Percentiles rank a stretch among this genome's conserved stretches.
Conservation (phyloP, 805 yeast species). For the Candida adriatica region DNA sequence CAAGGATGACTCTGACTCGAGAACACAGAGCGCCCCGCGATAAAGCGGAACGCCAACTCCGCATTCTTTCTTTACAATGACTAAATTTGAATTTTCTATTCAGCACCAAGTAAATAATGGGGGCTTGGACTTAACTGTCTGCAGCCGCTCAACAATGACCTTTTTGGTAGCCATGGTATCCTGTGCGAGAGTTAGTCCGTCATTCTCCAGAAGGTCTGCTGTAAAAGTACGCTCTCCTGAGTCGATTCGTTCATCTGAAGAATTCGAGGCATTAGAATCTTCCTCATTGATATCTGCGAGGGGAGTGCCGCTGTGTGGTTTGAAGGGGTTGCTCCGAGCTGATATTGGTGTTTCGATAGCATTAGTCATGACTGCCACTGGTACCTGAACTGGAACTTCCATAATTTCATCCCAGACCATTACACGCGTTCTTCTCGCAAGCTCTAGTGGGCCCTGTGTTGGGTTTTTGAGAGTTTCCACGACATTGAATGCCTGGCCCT, state of each 20-base stretch:
- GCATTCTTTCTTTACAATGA: background rate
- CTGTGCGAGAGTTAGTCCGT: conserved; percentile 9
- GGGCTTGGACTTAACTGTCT: conserved; percentile 45
- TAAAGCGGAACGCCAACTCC: background rate
- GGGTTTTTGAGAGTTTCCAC: conserved; percentile 54
- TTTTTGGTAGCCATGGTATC: conserved; percentile 26
- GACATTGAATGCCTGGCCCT: conserved; percentile 74
- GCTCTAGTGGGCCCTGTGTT: conserved; percentile 60
- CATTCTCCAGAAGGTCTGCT: conserved; percentile 1
- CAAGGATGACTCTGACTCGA: too few species aligned
- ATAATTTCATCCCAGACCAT: conserved; percentile 55
- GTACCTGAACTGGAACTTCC: conserved; percentile 45
- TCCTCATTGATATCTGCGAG: conserved; percentile 5
- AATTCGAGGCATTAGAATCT: background rate
- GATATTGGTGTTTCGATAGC: conserved; percentile 39
- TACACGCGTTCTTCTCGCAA: conserved; percentile 51
- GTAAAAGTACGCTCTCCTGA: background rate
- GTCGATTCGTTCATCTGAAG: background rate
- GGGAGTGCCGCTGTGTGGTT: background rate
- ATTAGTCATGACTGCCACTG: conserved; percentile 29
- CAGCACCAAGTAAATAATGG: conserved; percentile 68
- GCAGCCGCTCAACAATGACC: conserved; percentile 56
- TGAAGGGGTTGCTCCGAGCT: background rate
- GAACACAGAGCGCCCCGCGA: too few species aligned
- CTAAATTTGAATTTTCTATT: background rate